phyloP scores from a whole-genome alignment of 2,329 filamentous ascomycete genomes.

The Emmonsiellopsis sp. region DNA sequence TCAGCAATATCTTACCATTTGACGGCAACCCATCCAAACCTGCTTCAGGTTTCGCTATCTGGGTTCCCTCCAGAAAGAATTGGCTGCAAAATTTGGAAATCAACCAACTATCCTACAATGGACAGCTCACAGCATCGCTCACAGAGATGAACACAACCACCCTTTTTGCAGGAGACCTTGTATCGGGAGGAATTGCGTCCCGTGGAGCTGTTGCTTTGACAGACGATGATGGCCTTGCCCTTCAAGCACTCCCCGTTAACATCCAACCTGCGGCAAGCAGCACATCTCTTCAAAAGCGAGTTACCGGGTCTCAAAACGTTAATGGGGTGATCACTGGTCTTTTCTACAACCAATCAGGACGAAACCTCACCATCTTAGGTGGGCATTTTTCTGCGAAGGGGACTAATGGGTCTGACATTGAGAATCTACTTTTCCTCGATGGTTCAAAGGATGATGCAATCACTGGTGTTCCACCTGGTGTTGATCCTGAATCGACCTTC shows the following conservation, averaged over 20 bases:
- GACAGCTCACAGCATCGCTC: constrained; percentile 62
- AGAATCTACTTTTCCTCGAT: constrained; percentile 78
- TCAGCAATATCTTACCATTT: constrained; percentile 54
- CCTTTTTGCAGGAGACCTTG: constrained; percentile 75
- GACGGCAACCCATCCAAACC: constrained; percentile 51
- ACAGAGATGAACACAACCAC: constrained; percentile 45
- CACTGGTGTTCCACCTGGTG: constrained; percentile 51
- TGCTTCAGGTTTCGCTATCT: constrained; percentile 74
- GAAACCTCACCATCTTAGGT: constrained; percentile 76
- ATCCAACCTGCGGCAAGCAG: constrained; percentile 27
- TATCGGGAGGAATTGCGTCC: constrained; percentile 63
- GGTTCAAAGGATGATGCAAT: constrained; percentile 58
- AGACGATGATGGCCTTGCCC: constrained; percentile 21
- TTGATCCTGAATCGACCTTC: constrained; percentile 67
- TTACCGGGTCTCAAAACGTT: constrained; percentile 24
- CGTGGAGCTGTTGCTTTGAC: constrained; percentile 63
- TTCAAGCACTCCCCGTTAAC: constrained; percentile 41
- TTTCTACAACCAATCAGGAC: constrained; percentile 11
- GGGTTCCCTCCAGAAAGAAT: constrained; percentile 76
- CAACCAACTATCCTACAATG: constrained; percentile 57
- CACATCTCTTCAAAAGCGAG: constrained; percentile 16
- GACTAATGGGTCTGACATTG: constrained; percentile 59
- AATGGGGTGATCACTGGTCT: constrained; percentile 22
- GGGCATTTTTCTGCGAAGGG: constrained; percentile 72
- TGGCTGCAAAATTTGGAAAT: constrained; percentile 76